Conservation (phyloP, 306 rosid species). For the Glycine soja region DNA sequence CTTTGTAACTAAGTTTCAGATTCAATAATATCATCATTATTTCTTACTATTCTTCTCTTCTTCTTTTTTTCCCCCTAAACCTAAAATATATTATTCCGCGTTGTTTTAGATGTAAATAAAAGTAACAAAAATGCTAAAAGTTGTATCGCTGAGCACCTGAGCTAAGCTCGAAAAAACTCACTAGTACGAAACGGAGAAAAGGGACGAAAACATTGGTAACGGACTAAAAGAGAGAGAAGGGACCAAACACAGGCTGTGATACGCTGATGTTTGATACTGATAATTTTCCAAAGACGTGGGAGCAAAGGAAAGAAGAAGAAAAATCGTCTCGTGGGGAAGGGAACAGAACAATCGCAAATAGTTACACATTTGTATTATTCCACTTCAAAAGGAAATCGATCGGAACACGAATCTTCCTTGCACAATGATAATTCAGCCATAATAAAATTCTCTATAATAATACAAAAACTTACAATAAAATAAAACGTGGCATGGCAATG, state of each 20-base stretch:
- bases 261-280: constrained; percentile 5
- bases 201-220: background rate
- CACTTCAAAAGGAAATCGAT: background rate
- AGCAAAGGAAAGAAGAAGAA: background rate
- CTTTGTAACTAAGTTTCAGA: too few species aligned
- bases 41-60: too few species aligned
- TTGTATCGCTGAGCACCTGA: constrained; percentile 18
- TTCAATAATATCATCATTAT: too few species aligned
- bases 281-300: constrained; percentile 18
- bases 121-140: background rate
- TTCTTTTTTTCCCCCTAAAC: too few species aligned
- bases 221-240: background rate
- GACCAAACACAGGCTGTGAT: background rate
- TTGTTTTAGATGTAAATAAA: too few species aligned
- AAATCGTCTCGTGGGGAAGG: constrained; percentile 11
- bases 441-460: too few species aligned
- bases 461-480: too few species aligned
- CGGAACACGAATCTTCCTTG: background rate
- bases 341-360: constrained; percentile 5
- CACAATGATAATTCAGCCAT: background rate
- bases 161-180: background rate
- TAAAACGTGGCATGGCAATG: background rate
- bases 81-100: too few species aligned
- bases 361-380: background rate
- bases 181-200: background rate